Evolutionary conservation across 2,329 filamentous ascomycete genomes (phyloP).

Genomic region (Penicillium oxalicum): DNA sequence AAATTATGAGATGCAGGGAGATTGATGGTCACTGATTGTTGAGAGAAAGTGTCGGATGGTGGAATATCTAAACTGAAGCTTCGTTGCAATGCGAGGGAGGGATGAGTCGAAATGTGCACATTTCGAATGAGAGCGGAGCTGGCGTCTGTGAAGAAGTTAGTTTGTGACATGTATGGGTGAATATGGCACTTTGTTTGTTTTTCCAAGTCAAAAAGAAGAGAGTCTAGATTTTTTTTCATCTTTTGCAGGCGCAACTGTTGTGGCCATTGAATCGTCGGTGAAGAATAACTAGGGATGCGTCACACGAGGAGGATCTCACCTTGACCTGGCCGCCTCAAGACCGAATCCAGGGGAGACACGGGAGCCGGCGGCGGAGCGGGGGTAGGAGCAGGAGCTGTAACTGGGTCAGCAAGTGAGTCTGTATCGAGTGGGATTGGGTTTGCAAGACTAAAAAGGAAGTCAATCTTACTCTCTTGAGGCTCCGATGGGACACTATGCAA

Average conservation of each 20-base stretch:
- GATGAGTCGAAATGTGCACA: conserved; percentile 62
- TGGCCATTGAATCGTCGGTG: neutral
- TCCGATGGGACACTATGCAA: conserved; percentile 7
- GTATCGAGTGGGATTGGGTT: too few relatives aligned
- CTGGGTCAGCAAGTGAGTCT: neutral
- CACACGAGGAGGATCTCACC: conserved; percentile 32
- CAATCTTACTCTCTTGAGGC: conserved; percentile 10
- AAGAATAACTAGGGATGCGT: too few relatives aligned
- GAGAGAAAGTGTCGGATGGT: conserved; percentile 59
- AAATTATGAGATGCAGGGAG: conserved; percentile 62
- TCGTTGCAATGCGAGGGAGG: conserved; percentile 55
- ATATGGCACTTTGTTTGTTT: neutral
- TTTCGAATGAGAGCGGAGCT: conserved; percentile 62
- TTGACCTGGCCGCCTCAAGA: conserved; percentile 42
- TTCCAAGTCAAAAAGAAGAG: neutral
- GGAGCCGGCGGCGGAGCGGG: conserved; percentile 20
- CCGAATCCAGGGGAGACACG: conserved; percentile 35
- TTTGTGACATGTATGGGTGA: neutral
- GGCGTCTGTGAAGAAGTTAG: conserved; percentile 36
- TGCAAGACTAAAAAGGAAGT: too few relatives aligned
- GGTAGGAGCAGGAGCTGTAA: conserved; percentile 15
- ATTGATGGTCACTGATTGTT: conserved; percentile 67
- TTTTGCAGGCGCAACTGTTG: neutral
- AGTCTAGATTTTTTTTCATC: neutral
- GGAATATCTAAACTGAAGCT: conserved; percentile 60